Conservation (phyloP, 2,329 filamentous ascomycete genomes). For the Penicillium sp. region DNA sequence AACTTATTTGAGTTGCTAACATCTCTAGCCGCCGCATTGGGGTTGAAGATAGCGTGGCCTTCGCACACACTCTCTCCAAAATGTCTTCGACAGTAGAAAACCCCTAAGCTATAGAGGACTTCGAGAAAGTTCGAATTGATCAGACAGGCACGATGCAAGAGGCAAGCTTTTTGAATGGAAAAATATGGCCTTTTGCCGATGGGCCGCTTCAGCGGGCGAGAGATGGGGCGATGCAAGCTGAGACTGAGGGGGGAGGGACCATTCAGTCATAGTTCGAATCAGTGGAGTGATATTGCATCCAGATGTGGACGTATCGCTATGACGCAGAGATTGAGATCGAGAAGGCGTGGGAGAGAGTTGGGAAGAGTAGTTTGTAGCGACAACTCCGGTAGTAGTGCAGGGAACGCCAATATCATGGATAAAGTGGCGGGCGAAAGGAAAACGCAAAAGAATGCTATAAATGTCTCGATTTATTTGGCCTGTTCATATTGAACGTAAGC, state of each 20-base stretch:
- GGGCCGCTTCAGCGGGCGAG: constrained; percentile 48
- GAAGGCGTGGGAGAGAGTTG: constrained; percentile 28
- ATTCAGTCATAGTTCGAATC: constrained; percentile 50
- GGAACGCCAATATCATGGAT: too few relatives aligned
- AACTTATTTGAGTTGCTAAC: not conserved
- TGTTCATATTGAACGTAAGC: too few relatives aligned
- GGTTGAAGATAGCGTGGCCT: constrained; percentile 48
- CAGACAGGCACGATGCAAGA: constrained; percentile 48
- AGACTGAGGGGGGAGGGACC: constrained; percentile 40
- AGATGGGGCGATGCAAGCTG: constrained; percentile 47
- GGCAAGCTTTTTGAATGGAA: constrained; percentile 52
- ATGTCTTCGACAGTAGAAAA: constrained; percentile 34
- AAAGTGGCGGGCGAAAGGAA: too few relatives aligned
- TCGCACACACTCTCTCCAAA: constrained; percentile 38
- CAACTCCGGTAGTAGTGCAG: too few relatives aligned
- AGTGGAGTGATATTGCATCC: constrained; percentile 56
- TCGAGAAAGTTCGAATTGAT: constrained; percentile 41
- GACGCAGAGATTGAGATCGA: constrained; percentile 46
- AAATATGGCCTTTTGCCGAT: constrained; percentile 54
- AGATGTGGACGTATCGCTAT: constrained; percentile 56
- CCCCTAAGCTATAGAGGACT: constrained; percentile 38
- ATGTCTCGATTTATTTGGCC: too few relatives aligned
- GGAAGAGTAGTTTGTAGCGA: not conserved
- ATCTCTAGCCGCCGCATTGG: constrained; percentile 47
- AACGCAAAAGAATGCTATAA: too few relatives aligned